phyloP scores from a whole-genome alignment of 78 protist species.

The Planoprotostelium fungivorum region DNA sequence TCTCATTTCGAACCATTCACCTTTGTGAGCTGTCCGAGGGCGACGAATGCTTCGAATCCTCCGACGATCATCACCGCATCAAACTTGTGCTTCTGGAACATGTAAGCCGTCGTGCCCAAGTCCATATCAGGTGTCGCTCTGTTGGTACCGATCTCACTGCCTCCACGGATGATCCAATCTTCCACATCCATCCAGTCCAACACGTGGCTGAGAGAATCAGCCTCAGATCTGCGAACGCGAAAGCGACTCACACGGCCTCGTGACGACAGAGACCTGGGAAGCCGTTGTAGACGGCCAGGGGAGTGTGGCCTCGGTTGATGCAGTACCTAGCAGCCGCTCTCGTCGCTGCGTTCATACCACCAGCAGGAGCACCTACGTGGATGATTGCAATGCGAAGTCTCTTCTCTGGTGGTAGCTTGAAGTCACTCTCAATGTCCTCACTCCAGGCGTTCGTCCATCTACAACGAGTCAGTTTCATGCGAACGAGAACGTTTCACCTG shows the following conservation, averaged over 20 bases:
- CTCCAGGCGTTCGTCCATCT: conserved; percentile 5
- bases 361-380: conserved; percentile 74
- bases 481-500: neutral
- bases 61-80: conserved; percentile 60
- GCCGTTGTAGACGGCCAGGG: conserved; percentile 49
- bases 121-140: conserved; percentile 48
- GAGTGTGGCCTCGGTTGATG: conserved; percentile 42
- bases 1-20: neutral
- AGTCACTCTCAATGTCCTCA: conserved; percentile 13
- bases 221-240: neutral
- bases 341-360: conserved; percentile 77
- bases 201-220: conserved; percentile 23
- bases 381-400: conserved; percentile 25
- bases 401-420: neutral
- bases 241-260: neutral
- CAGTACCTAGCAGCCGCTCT: conserved; percentile 45
- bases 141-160: conserved; percentile 68
- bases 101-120: conserved; percentile 6
- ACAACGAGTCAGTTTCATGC: neutral
- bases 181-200: conserved; percentile 56
- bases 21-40: conserved; percentile 25
- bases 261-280: conserved; percentile 26
- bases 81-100: conserved; percentile 14
- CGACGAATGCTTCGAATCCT: conserved; percentile 71
- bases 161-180: conserved; percentile 69